Percentiles rank a stretch among this genome's conserved stretches.
Evolutionary conservation across 2,329 filamentous ascomycete genomes (phyloP).

Genomic region (Alternaria tenuissima): DNA sequence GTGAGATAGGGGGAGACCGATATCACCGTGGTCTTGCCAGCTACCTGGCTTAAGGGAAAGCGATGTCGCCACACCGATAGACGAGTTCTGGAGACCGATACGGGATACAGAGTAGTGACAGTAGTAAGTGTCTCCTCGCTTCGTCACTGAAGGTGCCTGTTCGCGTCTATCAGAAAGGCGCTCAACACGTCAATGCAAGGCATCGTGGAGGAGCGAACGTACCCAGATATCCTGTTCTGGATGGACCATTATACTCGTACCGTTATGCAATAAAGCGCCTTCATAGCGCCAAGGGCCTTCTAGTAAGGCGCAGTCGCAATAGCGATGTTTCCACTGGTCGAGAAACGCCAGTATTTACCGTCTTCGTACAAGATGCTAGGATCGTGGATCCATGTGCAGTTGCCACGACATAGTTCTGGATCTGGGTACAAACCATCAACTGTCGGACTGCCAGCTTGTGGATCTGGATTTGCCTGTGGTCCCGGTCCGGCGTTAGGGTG

Average conservation of each 20-base stretch:
- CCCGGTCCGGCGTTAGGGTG: not conserved
- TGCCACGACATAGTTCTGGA: conserved; percentile 50
- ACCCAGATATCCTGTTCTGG: conserved; percentile 60
- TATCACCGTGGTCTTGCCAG: conserved; percentile 67
- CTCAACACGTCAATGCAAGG: not conserved
- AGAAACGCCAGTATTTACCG: conserved; percentile 60
- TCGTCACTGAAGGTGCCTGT: conserved; percentile 68
- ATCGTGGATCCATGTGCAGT: conserved; percentile 55
- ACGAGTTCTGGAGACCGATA: conserved; percentile 66
- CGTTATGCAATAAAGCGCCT: conserved; percentile 54
- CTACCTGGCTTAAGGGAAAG: conserved; percentile 59
- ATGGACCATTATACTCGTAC: conserved; percentile 53
- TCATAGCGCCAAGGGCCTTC: conserved; percentile 58
- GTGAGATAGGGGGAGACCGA: conserved; percentile 49
- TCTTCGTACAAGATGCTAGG: conserved; percentile 57
- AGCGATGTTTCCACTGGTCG: conserved; percentile 57
- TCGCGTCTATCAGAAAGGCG: not conserved
- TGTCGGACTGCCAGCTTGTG: conserved; percentile 5
- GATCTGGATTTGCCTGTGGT: not conserved
- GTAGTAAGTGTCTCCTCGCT: conserved; percentile 65
- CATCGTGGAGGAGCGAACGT: not conserved
- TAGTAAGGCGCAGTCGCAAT: conserved; percentile 56
- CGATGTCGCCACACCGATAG: conserved; percentile 66
- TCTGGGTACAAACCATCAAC: conserved; percentile 30
- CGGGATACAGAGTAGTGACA: conserved; percentile 68